Evolutionary conservation across 371 early-diverging fungal genomes (phyloP), one percentile per base, ranked within the genome.

Genomic region (Rhizopus sp.): DNA sequence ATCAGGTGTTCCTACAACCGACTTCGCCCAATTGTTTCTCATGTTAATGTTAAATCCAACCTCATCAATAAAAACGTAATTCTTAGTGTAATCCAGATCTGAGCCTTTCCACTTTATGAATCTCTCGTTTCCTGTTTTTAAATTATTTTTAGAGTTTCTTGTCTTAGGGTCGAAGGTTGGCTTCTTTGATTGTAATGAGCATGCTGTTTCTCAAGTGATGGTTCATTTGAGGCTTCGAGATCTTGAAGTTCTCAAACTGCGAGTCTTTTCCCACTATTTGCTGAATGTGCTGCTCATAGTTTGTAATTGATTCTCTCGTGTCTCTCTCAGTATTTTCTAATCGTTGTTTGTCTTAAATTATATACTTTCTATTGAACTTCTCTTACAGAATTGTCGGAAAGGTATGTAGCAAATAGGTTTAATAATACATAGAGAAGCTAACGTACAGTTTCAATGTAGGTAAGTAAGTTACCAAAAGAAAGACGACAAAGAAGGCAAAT

Each of bases 231-330:
- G 55, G 37, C 39, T 38, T 55, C 39, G 48, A 55, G 55, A 37
- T 47, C 29, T 55, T 55, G 48, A 47, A 55, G 29, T 55, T 16
- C 55, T 55, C 55, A 55, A 55, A 55, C 33, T 55, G 48, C 32
- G 38, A 29, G 46, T 46, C 48, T 55, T 55, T 47, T 46, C 33
- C 35, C n/a, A 44, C 37, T 46, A 33, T 34, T 32, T 55, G 55
- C 46, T 55, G n/a, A n/a, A n/a, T n/a, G n/a, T n/a, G n/a, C n/a
- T n/a, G n/a, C n/a, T n/a, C n/a, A n/a, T n/a, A n/a, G n/a, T n/a
- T n/a, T n/a, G n/a, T n/a, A n/a, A n/a, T n/a, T n/a, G n/a, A 32
- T 40, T 57, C 37, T 58, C 13, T 30, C 35, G n/a, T n/a, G n/a
- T n/a, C n/a, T n/a, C n/a, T n/a, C n/a, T n/a, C n/a, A n/a, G n/a